These are phyloP conservation scores for Colletotrichum zoysiae DNA, from an alignment of 2,329 filamentous ascomycete species.

Conservation along the genomic window DNA sequence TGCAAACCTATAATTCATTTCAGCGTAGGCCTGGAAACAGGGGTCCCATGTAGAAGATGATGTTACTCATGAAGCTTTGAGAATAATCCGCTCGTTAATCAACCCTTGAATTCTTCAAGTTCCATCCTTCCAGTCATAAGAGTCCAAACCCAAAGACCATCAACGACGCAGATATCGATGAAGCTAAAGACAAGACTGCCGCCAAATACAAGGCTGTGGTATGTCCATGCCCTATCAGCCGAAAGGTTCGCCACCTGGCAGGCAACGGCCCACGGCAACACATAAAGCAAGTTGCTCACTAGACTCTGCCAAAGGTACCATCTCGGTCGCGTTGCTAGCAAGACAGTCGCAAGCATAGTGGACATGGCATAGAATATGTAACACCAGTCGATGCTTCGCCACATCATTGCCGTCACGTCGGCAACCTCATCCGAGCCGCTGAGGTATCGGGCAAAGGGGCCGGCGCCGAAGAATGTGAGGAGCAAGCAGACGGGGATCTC, in stretches of 20 bases:
- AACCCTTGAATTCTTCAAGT: constrained; percentile 48
- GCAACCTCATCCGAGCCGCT: constrained; percentile 69
- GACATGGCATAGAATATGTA: constrained; percentile 77
- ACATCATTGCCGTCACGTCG: constrained; percentile 74
- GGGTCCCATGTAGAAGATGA: no score
- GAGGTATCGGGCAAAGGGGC: constrained; percentile 73
- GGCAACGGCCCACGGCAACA: constrained; percentile 78
- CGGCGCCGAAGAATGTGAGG: constrained; percentile 69
- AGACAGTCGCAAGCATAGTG: constrained; percentile 73
- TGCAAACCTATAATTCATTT: no score
- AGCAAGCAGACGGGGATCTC: constrained; percentile 74
- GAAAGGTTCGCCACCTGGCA: constrained; percentile 64
- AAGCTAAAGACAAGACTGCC: constrained; percentile 78
- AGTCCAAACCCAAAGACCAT: constrained; percentile 64
- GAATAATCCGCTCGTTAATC: neutral
- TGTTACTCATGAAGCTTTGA: no score
- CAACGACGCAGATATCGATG: constrained; percentile 64
- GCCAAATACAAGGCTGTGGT: constrained; percentile 75
- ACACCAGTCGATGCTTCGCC: constrained; percentile 72
- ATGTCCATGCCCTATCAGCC: constrained; percentile 72
- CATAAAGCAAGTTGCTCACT: constrained; percentile 75
- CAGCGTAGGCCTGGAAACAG: no score
- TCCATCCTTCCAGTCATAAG: constrained; percentile 59
- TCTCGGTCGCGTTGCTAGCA: constrained; percentile 72
- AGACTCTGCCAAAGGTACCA: constrained; percentile 79